Percentiles rank a stretch among this genome's conserved stretches.
These are phyloP conservation scores for Acephala macrosclerotiorum DNA, from an alignment of 2,329 filamentous ascomycete species.

Conservation along the genomic window DNA sequence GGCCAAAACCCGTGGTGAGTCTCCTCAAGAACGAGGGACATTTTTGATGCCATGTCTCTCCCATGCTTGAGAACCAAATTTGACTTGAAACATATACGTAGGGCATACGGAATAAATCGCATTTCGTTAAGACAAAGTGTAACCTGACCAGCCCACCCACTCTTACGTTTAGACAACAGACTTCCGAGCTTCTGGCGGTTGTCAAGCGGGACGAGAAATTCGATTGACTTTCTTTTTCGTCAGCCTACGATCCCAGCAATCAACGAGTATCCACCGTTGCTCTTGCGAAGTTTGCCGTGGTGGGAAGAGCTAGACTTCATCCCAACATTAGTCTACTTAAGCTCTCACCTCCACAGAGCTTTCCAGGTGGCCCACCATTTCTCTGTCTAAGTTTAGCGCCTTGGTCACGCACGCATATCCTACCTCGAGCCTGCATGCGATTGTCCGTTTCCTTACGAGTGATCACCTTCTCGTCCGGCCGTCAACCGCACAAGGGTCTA, in stretches of 20 bases:
- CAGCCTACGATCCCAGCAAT: neutral
- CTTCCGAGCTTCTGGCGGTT: neutral
- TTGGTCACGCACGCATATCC: constrained; percentile 5
- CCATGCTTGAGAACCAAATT: neutral
- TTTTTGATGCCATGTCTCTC: neutral
- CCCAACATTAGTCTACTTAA: neutral
- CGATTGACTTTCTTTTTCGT: constrained; percentile 7
- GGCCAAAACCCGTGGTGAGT: neutral
- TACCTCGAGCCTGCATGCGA: neutral
- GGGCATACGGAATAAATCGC: neutral
- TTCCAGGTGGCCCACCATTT: neutral
- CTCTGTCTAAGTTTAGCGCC: neutral
- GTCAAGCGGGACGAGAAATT: neutral
- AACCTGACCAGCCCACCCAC: neutral
- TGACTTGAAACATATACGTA: neutral
- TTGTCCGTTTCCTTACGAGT: too few species aligned
- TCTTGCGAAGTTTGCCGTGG: neutral
- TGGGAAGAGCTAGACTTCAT: neutral
- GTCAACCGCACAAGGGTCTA: neutral
- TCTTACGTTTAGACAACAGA: neutral
- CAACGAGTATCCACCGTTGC: neutral
- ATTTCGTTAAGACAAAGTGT: neutral
- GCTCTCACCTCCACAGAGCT: neutral
- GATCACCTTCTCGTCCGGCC: neutral
- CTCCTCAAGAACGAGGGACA: neutral